Percentiles rank a stretch among this genome's conserved stretches.
Evolutionary conservation across 169 alveolate species (phyloP).

Genomic region (Plasmodium vinckei): DNA sequence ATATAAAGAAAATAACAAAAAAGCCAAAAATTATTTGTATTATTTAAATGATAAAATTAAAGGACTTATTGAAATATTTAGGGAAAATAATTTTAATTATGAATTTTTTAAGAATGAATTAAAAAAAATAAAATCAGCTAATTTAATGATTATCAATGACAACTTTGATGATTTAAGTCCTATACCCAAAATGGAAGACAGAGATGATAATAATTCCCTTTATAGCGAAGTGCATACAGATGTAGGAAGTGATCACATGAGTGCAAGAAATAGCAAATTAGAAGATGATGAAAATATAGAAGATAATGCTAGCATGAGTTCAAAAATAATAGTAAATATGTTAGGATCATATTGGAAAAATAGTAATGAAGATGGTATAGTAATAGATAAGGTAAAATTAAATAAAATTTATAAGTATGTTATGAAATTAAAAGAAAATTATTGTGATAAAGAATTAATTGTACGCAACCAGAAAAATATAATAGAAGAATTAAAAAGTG

Average conservation of each 20-base stretch:
- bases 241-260: background rate
- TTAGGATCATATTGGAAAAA: constrained; percentile 6
- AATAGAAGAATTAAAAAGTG: constrained; percentile 52
- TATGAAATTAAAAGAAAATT: constrained; percentile 50
- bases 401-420: constrained; percentile 39
- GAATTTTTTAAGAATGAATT: constrained; percentile 52
- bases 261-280: constrained; percentile 1
- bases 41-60: constrained; percentile 69
- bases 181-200: background rate
- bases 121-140: constrained; percentile 46
- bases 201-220: background rate
- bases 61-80: constrained; percentile 56
- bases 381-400: constrained; percentile 32
- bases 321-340: constrained; percentile 45
- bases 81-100: constrained; percentile 57
- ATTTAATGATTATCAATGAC: constrained; percentile 67
- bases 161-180: constrained; percentile 10
- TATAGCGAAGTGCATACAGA: background rate
- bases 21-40: constrained; percentile 48
- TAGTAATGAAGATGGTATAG: constrained; percentile 15
- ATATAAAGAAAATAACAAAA: constrained; percentile 34
- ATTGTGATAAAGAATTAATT: constrained; percentile 24
- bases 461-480: constrained; percentile 39
- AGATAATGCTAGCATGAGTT: constrained; percentile 24
- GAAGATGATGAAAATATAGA: constrained; percentile 43